Base-by-base conservation (phyloP, 2,329 filamentous ascomycete genomes). In the Fusarium poae region DNA sequence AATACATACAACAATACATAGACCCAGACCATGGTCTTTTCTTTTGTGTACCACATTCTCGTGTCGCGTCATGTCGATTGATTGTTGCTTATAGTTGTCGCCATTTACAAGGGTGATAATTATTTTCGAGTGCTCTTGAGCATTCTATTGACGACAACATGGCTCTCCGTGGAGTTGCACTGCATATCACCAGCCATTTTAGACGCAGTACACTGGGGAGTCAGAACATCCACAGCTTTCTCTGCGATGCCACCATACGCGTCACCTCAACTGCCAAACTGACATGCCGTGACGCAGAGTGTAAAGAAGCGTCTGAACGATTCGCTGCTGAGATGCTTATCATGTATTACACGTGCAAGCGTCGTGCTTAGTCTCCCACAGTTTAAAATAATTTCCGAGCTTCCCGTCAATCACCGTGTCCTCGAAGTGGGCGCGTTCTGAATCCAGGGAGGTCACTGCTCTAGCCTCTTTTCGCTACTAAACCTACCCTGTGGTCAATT, bases 1-100 rank as follows among this genome's bases (percentile, higher is more conserved):
- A 13, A 12, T 29, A 50, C 35, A 39, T 39, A 50, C 35, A 1
- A 50, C 6, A 6, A 39, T 29, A 18, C n/a, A 13, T 20, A 25
- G 48, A 13, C 48, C 34, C 48, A 50, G 29, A 50, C n/a, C 32
- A 40, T 18, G 48, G 48, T 40, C 48, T 13, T 13, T 11, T 29
- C 43, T 21, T n/a, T 50, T 50, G 30, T 40, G 3, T 12, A 15
- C 3, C 5, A 16, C 13, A 50, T 2, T 39, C 20, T 18, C 5
- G 7, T 21, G 3, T 20, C 13, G 21, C 12, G 13, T 45, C 12
- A 10, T 45, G 8, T 35, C 18, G 9, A 37, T 12, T 9, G 7
- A 8, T 3, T 39, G 3, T 20, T 15, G 20, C 20, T 23, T 2
- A 9, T 7, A 40, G 20, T 21, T 23, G 37, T 40, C 37, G 37